Percentiles rank a stretch among this genome's conserved stretches.
Evolutionary conservation across 163 green algal genomes (phyloP).

Genomic region (Scenedesmus sp.): DNA sequence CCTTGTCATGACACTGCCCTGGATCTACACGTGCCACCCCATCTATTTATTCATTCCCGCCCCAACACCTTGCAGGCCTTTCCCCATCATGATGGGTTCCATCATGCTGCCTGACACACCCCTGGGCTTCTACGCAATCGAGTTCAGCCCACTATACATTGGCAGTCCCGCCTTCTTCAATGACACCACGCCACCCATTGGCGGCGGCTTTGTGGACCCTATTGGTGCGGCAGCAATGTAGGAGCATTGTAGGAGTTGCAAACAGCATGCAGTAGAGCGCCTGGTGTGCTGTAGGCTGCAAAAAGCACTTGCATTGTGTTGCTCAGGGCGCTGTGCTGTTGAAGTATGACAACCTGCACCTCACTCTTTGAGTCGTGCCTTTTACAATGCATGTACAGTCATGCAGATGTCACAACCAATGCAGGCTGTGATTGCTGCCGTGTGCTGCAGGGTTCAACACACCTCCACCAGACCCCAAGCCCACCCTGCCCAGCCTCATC

Average conservation of each 20-base stretch:
- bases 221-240: background rate
- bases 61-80: background rate
- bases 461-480: slow-evolving; percentile 26
- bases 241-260: background rate
- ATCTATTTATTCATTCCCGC: background rate
- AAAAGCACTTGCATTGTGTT: no score
- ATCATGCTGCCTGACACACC: slow-evolving; percentile 41
- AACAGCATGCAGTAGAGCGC: background rate
- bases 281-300: no score
- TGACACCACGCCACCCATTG: slow-evolving; percentile 32
- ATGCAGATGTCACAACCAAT: no score
- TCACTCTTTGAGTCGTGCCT: no score
- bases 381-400: no score
- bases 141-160: slow-evolving; percentile 53
- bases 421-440: background rate
- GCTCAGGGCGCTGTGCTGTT: no score
- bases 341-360: no score
- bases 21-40: background rate
- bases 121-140: slow-evolving; percentile 54
- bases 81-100: slow-evolving; percentile 51
- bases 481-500: slow-evolving; percentile 6
- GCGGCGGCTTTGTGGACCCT: slow-evolving; percentile 53
- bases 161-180: slow-evolving; percentile 38
- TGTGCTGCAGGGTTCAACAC: slow-evolving; percentile 50
- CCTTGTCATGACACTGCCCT: no score